Evolutionary conservation across 2,329 filamentous ascomycete species (phyloP), one percentile per base, ranked within the genome.

Genomic region (Canariomyces notabilis): DNA sequence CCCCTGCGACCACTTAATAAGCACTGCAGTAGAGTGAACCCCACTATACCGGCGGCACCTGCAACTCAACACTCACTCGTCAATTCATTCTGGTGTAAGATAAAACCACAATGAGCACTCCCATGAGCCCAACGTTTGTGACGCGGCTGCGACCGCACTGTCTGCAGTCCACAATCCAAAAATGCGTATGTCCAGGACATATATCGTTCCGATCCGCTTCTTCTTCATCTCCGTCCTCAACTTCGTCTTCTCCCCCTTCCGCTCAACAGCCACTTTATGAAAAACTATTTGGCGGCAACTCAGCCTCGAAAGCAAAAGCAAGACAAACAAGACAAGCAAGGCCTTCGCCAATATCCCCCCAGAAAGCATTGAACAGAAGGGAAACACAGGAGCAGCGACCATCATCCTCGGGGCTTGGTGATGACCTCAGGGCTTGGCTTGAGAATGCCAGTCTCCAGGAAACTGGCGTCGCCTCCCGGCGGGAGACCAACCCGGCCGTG

Each of bases 401-500:
- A 33, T 26, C 20, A 38, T 6, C 29, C 22, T 23, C 35, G 21
- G 15, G 26, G 42, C 32, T 16, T 32, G 45, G 41, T 9, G 36
- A 50, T n/a, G 47, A 54, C 18, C 48, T 54, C 8, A 36, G 39
- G 16, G 47, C 43, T 11, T 52, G 52, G 52, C 31, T 52, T 8
- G 42, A 49, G 16, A 9, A 38, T 12, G 19, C 29, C 23, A 26
- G 19, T 8, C n/a, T 19, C 16, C n/a, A 19, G 5, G n/a, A 14
- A n/a, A 34, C 20, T 4, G 23, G 9, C 12, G 18, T 19, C 48
- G 21, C 23, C 37, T 22, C 14, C 15, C 21, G 14, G 3, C 4
- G 5, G 5, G 15, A 23, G 15, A 26, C 5, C 36, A 36, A 37
- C 11, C 46, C 59, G 19, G 54, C 59, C 2, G 53, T 65, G 6